Evolutionary conservation across 345 rosid species (phyloP), one percentile per base, ranked within the genome.

Genomic region (Syzygium aromaticum): DNA sequence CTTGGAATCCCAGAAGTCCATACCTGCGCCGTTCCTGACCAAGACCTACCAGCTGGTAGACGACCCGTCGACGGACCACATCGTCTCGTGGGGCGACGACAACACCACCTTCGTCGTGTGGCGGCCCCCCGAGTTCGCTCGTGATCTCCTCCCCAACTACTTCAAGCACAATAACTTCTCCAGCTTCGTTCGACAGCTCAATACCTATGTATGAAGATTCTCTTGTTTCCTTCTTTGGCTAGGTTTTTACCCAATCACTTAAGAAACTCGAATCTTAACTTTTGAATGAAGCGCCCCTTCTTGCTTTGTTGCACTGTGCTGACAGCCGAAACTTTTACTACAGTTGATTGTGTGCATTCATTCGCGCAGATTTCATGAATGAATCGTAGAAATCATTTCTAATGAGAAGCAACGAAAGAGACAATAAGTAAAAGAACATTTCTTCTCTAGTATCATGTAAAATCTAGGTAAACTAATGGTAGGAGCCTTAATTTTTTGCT

Each of bases 161-260:
- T 97, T 97, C 93, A 96, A 97, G 92, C 98, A 97, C 92, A 97
- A 96, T 93, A 97, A 96, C 91, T 97, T 97, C 95, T 97, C 99
- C 57, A 95, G 98, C 90, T 97, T 97, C 84, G 99, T 97, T 92
- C 91, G 98, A n/a, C 99, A 97, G 84, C 98, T 97, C 89, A 97
- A 97, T 86, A 97, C 99, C 88, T 97, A 97, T 88, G 99, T 97
- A 95, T 56, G 91, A 77, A 38, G 38, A 53, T 86, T 85, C 87
- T 22, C 87, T 28, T 19, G 51, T 21, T 38, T 73, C 25, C 11
- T 73, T 73, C 49, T 38, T 73, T 40, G 27, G 49, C 14, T 38
- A 73, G 49, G 22, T 19, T 73, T 64, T 73, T 21, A 38, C 49
- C 13, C 27, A 38, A 11, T 21, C 38, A 43, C 82, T 23, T 73